Base-by-base conservation (phyloP, 345 rosid species). In the Sonneratia alba region DNA sequence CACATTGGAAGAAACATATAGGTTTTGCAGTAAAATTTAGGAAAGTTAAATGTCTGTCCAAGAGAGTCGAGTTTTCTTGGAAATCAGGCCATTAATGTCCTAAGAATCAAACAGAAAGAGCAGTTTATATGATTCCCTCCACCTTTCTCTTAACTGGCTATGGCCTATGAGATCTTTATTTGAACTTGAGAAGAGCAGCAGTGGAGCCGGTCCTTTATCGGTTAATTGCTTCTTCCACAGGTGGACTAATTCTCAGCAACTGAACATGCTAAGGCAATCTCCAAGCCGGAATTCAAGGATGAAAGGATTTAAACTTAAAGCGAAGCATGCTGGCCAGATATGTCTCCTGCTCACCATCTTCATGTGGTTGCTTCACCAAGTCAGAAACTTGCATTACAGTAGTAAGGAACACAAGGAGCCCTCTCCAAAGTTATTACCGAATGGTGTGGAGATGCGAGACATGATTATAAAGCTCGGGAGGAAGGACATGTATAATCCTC, bases 311-410 rank as follows among this genome's bases (percentile, higher is more conserved):
- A 89, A 84, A 64, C 78, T 86, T 56, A 89, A 84, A 74, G 85
- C 84, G 69, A 89, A 84, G 74, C 87, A 82, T 56, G 78, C 83
- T 67, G 72, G 86, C 72, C 91, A 87, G 76, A 74, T 86, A 70
- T 79, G 72, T 75, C 73, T 83, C 11, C 77, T 86, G 73, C 76
- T 89, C 49, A 89, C 83, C 68, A 43, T 81, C 69, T 82, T 79
- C 78, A 34, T 80, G 36, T 89, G 95, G 95, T 51, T 87, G 79
- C 74, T 89, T 72, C 77, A 86, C 85, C 89, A 82, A 68, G 80
- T 84, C 43, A 84, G 73, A 81, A 82, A 75, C 72, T 77, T 77
- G 12, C 73, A 80, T 6, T 75, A 76, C 36, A 65, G 65, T 43
- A 78, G 70, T 68, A 68, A 51, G 70, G 73, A 47, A 37, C 51